Base-by-base conservation (phyloP, 441 rosid genomes). In the Brassica balearica region DNA sequence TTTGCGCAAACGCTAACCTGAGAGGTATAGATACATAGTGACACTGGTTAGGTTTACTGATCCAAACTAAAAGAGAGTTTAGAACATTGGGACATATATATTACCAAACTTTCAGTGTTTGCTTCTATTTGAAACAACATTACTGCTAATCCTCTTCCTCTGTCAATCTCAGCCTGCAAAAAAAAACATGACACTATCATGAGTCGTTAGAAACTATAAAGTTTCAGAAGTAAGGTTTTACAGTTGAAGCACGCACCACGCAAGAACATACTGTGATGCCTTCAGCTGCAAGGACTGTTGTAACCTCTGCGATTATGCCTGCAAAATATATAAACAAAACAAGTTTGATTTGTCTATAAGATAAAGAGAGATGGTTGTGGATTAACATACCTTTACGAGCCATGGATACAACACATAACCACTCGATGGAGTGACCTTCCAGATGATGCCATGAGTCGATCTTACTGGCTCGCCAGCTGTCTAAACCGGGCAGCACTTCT, bases 291-390 rank as follows among this genome's bases (percentile, higher is more conserved):
- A 95, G 81, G 55, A 88, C 90, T 48, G 96, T 86, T 55, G 99
- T 85, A 60, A 95, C 86, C 82, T 93, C 97, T 32, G 93, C 99
- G 87, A 95, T 92, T 79, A 92, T 88, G 68, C 99, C 98, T 95
- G 63, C 85, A 76, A 76, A 83, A n/a, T 0, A 22, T 65, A 41
- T 22, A 71, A 71, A 48, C 19, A 19, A 73, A 14, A 27, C 9
- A 66, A 34, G 0, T 34, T 6, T 34, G 8, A 34, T 34, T 29
- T 29, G 34, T 1, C 19, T 19, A 19, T 87, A 29, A 29, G 34
- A 29, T 29, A 5, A 29, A 29, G 34, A 29, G 34, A 29, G 34
- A 29, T 29, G 7, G 34, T 29, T 29, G 34, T 29, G 34, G 34
- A 29, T 29, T 29, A 29, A 29, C 34, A 29, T 29, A 29, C 34